Conservation (phyloP, 2,329 filamentous ascomycete species). For the Beauveria australis region DNA sequence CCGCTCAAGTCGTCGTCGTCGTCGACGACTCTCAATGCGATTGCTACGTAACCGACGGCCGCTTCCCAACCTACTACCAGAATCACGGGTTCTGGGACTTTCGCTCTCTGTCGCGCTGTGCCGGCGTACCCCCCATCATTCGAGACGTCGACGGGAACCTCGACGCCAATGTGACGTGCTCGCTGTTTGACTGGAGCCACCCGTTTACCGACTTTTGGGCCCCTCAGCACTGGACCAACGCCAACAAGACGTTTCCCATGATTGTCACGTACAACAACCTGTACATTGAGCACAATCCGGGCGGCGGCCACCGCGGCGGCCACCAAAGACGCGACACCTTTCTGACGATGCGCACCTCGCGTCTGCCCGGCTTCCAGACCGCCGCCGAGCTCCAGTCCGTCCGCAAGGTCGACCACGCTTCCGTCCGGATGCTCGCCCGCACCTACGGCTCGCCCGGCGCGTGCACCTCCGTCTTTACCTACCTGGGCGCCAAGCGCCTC, state of each 20-base stretch:
- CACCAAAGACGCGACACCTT: conserved; percentile 26
- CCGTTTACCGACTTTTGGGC: conserved; percentile 28
- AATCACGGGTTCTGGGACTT: conserved; percentile 23
- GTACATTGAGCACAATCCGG: conserved; percentile 35
- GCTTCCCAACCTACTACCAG: conserved; percentile 18
- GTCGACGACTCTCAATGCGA: conserved; percentile 17
- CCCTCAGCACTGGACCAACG: conserved; percentile 30
- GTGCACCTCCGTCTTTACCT: conserved; percentile 45
- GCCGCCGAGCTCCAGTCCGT: conserved; percentile 37
- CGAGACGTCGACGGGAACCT: conserved; percentile 20
- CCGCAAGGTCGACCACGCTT: conserved; percentile 19
- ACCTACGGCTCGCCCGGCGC: conserved; percentile 37
- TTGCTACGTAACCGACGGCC: conserved; percentile 22
- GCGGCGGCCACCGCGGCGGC: conserved; percentile 12
- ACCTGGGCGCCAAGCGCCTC: conserved; percentile 27
- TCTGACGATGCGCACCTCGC: conserved; percentile 38
- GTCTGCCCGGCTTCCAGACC: conserved; percentile 33
- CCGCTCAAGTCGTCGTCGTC: neutral
- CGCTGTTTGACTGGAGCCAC: conserved; percentile 25
- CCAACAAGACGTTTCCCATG: conserved; percentile 25
- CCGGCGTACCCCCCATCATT: conserved; percentile 23
- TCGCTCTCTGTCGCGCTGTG: conserved; percentile 20
- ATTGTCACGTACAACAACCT: conserved; percentile 31
- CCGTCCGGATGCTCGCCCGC: conserved; percentile 39
- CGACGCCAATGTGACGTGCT: conserved; percentile 25